Conservation (phyloP, 805 yeast species). For the Metschnikowia kunwiensis region DNA sequence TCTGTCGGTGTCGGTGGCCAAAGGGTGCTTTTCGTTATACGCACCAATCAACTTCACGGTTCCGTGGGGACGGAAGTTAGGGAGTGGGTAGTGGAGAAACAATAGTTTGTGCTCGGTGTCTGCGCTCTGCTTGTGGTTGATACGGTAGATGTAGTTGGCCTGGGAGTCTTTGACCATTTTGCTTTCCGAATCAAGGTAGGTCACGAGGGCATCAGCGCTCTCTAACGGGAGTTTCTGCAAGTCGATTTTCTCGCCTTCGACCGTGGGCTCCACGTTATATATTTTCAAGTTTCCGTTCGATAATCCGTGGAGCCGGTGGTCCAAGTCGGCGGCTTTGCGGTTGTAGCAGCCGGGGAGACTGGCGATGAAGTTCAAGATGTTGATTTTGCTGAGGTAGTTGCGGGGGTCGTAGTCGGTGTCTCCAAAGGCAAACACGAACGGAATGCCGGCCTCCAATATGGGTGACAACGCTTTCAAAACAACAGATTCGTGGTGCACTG, state of each 20-base stretch:
- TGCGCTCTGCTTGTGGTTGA: conserved; percentile 10
- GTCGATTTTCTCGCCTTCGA: conserved; percentile 6
- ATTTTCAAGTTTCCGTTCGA: conserved; percentile 36
- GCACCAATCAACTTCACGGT: conserved; percentile 37
- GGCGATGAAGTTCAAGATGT: conserved; percentile 27
- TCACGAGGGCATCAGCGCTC: conserved; percentile 25
- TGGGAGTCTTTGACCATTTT: conserved; percentile 31
- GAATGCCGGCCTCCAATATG: conserved; percentile 27
- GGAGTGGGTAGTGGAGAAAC: conserved; percentile 42
- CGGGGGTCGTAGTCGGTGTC: conserved; percentile 27
- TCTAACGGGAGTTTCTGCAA: conserved; percentile 7
- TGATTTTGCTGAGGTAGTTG: conserved; percentile 11
- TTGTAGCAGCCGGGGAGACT: conserved; percentile 39
- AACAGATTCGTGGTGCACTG: conserved; percentile 28
- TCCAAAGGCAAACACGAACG: conserved; percentile 39
- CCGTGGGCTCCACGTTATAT: conserved; percentile 9
- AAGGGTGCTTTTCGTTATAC: conserved; percentile 36
- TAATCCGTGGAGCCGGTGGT: conserved; percentile 29
- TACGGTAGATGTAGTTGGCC: conserved; percentile 32
- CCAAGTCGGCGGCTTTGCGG: conserved; percentile 13
- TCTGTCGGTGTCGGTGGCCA: conserved; percentile 28
- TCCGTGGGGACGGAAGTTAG: conserved; percentile 41
- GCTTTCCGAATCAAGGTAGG: conserved; percentile 34
- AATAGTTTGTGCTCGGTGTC: conserved; percentile 26
- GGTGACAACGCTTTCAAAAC: conserved; percentile 33